Evolutionary conservation across 495 filamentous ascomycete genomes (phyloP).

Genomic region (Daldinia loculata): DNA sequence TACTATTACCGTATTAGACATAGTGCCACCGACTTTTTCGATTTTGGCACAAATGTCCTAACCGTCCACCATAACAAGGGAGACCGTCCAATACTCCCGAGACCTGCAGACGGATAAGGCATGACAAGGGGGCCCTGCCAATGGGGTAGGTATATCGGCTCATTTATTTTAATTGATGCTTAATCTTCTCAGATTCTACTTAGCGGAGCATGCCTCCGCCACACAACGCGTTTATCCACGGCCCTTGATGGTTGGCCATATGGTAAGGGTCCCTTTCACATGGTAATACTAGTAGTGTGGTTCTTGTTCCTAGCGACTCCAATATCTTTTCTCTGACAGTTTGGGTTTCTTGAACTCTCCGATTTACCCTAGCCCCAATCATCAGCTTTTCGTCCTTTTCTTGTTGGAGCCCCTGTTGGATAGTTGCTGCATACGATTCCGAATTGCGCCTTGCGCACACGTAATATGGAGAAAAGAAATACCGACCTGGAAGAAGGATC

Average conservation of each 20-base stretch:
- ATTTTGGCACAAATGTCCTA: too few relatives aligned
- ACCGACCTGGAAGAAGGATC: constrained; percentile 24
- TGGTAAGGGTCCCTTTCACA: constrained; percentile 26
- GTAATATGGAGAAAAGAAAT: constrained; percentile 37
- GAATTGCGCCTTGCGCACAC: constrained; percentile 15
- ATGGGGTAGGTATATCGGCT: constrained; percentile 41
- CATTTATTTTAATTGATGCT: constrained; percentile 45
- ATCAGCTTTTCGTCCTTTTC: constrained; percentile 22
- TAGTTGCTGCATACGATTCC: constrained; percentile 11
- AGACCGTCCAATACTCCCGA: constrained; percentile 44
- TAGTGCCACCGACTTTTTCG: too few relatives aligned
- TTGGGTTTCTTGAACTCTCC: constrained; percentile 22
- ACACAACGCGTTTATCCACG: constrained; percentile 41
- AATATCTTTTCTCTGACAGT: constrained; percentile 27
- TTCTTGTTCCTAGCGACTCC: constrained; percentile 32
- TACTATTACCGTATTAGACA: too few relatives aligned
- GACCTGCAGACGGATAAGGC: constrained; percentile 43
- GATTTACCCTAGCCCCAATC: constrained; percentile 23
- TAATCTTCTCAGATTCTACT: constrained; percentile 32
- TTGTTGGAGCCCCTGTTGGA: constrained; percentile 18
- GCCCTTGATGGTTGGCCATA: constrained; percentile 19
- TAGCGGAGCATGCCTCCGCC: constrained; percentile 43
- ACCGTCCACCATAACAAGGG: too few relatives aligned
- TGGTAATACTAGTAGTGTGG: constrained; percentile 36
- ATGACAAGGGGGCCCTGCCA: constrained; percentile 39